These are phyloP conservation scores for Ceratobasidium sp. DNA, from an alignment of 1,284 basidiomycete species.

Conservation along the genomic window DNA sequence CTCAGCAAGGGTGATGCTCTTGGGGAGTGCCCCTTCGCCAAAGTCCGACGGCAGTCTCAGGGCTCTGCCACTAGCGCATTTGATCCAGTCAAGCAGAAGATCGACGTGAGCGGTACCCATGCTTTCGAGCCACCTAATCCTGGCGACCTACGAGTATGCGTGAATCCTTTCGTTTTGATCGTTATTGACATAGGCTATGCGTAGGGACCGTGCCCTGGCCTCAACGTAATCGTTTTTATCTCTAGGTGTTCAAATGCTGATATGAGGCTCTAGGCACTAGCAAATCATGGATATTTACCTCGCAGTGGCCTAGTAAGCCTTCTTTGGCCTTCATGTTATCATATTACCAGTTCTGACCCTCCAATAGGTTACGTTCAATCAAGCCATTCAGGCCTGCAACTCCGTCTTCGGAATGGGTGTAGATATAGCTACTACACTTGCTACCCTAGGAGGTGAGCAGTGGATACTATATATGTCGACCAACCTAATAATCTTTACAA, in stretches of 20 bases:
- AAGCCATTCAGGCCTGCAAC: conserved; percentile 3
- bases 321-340: neutral
- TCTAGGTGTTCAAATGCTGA: too few relatives aligned
- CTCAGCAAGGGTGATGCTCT: neutral
- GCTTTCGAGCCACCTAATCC: conserved; percentile 20
- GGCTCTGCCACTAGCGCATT: neutral
- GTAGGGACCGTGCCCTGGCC: conserved; percentile 29
- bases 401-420: conserved; percentile 11
- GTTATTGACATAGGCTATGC: neutral
- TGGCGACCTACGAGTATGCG: conserved; percentile 10
- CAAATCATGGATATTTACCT: conserved; percentile 25
- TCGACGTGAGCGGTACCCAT: conserved; percentile 23
- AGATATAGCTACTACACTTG: neutral
- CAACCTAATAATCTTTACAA: neutral
- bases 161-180: neutral
- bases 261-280: conserved; percentile 1
- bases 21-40: conserved; percentile 21
- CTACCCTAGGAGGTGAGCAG: neutral
- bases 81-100: conserved; percentile 36
- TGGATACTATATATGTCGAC: neutral
- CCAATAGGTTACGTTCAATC: conserved; percentile 1
- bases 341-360: neutral
- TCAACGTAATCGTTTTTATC: conserved; percentile 9
- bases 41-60: neutral
- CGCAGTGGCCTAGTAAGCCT: conserved; percentile 1